phyloP scores from a whole-genome alignment of 345 rosid species.

The Excoecaria cochinchinensis region DNA sequence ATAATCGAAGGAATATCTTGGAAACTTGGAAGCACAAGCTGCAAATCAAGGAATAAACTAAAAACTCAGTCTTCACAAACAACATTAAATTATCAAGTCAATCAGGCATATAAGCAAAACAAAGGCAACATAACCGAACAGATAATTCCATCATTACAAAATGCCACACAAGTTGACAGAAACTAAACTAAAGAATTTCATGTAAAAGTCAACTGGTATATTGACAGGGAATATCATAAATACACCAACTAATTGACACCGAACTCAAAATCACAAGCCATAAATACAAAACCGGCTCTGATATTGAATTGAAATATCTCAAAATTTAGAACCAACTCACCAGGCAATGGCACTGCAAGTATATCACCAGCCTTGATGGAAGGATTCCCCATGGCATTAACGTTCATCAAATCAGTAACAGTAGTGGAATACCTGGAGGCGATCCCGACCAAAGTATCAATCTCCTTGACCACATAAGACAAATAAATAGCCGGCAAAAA shows the following conservation, averaged over 20 bases:
- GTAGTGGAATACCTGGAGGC: slow-evolving; percentile 72
- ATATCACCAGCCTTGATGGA: slow-evolving; percentile 71
- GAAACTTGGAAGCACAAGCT: slow-evolving; percentile 93
- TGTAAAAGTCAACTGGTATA: neutral
- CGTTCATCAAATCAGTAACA: slow-evolving; percentile 85
- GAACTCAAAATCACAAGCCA: neutral
- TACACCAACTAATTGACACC: neutral
- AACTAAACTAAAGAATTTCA: neutral
- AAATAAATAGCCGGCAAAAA: slow-evolving; percentile 74
- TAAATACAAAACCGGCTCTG: neutral
- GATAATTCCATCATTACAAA: neutral
- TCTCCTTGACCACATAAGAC: slow-evolving; percentile 70
- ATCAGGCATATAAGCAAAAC: neutral
- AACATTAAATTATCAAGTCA: neutral
- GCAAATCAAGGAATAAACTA: slow-evolving; percentile 27
- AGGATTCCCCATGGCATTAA: slow-evolving; percentile 87
- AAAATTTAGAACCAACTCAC: slow-evolving; percentile 24
- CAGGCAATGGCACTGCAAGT: slow-evolving; percentile 80
- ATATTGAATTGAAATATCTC: neutral
- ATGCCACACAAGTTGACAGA: neutral
- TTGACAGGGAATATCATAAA: neutral
- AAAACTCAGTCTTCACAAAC: neutral
- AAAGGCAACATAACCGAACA: neutral
- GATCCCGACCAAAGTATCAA: slow-evolving; percentile 67
- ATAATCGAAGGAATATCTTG: slow-evolving; percentile 66